Base-by-base conservation (phyloP, 345 rosid species). In the Euclidium syriacum region DNA sequence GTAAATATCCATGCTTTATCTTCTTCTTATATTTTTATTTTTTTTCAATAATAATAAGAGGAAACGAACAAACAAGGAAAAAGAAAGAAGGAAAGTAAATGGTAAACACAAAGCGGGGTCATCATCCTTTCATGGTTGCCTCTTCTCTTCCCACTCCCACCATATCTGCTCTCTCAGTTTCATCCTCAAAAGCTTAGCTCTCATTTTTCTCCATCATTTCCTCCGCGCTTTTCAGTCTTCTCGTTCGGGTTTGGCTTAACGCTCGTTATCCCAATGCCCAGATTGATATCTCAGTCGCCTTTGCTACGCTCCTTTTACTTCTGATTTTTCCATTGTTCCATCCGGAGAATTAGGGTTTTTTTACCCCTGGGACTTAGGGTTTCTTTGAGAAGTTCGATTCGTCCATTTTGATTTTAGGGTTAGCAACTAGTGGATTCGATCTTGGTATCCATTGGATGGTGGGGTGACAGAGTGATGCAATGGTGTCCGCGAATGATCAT, bases 401-500 rank as follows among this genome's bases (percentile, higher is more conserved):
- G 23, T 38, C 25, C 18, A 44, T 67, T 55, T 58, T 4, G n/a
- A n/a, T 48, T 55, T 26, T 63, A 64, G 75, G 75, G 70, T 71
- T 46, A 26, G 36, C 47, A 7, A 52, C n/a, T 53, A 5, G 18
- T 16, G 14, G 57, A 38, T 46, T 70, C 58, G 64, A 48, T 54
- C 10, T 52, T 12, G 61, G 27, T 58, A 18, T 61, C 17, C 68
- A 20, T 64, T 65, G 71, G 6, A 65, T 72, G 71, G 19, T 72
- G 42, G 20, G 32, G 43, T 57, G 42, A 55, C 0, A 10, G 40
- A 25, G 25, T 40, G 65, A 34, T 11, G 77, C 65, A 64, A 91
- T 88, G 95, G 82, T 81, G 75, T 79, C 88, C 27, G 61, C 60
- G 51, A 90, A 86, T 76, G 91, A 90, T 62, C 95, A 79, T 38